A percentile compares a stretch with the other conserved stretches of the same genome.
Evolutionary conservation across 495 filamentous ascomycete species (phyloP).

Genomic region (Thozetella sp.): DNA sequence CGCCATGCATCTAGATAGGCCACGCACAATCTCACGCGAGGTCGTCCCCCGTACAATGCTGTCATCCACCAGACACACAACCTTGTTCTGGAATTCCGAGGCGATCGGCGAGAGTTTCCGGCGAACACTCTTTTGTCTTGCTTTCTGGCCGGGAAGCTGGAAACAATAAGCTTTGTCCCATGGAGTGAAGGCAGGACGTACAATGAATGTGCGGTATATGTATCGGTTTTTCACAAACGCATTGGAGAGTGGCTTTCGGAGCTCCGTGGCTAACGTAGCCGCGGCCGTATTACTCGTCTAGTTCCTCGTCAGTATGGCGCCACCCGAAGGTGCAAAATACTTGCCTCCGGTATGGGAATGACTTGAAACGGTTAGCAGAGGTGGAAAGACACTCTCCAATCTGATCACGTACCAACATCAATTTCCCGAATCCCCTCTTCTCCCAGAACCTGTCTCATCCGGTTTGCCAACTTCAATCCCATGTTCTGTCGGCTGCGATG

Average conservation of each 20-base stretch:
- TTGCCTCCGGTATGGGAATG: slow-evolving; percentile 34
- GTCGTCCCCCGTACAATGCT: slow-evolving; percentile 94
- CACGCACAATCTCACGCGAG: slow-evolving; percentile 82
- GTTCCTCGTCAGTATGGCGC: neutral
- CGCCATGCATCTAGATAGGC: slow-evolving; percentile 1
- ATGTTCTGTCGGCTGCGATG: slow-evolving; percentile 88
- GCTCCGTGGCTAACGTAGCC: slow-evolving; percentile 71
- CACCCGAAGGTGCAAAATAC: neutral
- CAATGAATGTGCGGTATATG: slow-evolving; percentile 92
- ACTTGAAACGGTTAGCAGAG: too few relatives aligned
- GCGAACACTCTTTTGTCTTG: slow-evolving; percentile 77
- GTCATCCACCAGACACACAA: slow-evolving; percentile 88
- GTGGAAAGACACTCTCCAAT: too few relatives aligned
- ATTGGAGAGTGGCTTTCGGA: slow-evolving; percentile 78
- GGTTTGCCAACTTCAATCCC: slow-evolving; percentile 85
- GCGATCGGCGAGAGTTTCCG: slow-evolving; percentile 83
- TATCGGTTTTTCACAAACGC: slow-evolving; percentile 91
- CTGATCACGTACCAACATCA: slow-evolving; percentile 58
- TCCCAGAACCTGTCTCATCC: slow-evolving; percentile 72
- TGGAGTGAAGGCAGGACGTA: neutral
- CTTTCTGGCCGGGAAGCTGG: slow-evolving; percentile 79
- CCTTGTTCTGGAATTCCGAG: slow-evolving; percentile 82
- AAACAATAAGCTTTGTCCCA: neutral
- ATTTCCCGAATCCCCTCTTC: slow-evolving; percentile 79
- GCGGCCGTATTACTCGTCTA: slow-evolving; percentile 71